Evolutionary conservation across 805 yeast species (phyloP), one percentile per base, ranked within the genome.

Genomic region (Myxozyma sirexii): DNA sequence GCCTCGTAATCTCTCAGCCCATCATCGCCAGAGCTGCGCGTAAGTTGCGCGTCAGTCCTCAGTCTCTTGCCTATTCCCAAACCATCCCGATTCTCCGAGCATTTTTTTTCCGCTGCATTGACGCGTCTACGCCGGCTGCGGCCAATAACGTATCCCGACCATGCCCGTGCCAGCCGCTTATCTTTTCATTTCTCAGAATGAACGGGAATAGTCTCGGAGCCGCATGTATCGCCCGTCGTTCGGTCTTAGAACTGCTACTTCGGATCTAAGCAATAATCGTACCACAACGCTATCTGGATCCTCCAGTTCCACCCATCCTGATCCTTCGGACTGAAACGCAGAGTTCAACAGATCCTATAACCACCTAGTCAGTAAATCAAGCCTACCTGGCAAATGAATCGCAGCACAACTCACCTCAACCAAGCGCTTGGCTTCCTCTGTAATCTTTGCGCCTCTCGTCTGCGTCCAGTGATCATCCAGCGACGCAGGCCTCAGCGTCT

Each of bases 241-340:
- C 33, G 53, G 43, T 13, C 53, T 17, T 43, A 38, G 6, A 4
- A 43, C 57, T 3, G 59, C 56, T 1, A 60, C 37, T 17, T 60
- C 61, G 1, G 64, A 42, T n/a, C 64, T 54, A 12, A 60, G 3
- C 55, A 60, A 47, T 23, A 56, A 31, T 26, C 61, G 46, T 21
- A 43, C 57, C 24, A 50, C 53, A n/a, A 47, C 31, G 24, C 56
- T 43, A 24, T 56, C 64, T 19, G 61, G 42, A 21, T 57, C 58
- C 24, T 24, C 52, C 26, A 56, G 13, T 26, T 48, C 47, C 15
- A 56, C 39, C 47, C 55, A 60, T 8, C 49, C 52, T 4, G 52
- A 29, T 12, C 45, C 27, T 2, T 47, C 39, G 33, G 19, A 21
- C 13, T 37, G 48, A 19, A 60, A 57, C 23, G 54, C 53, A 3